Evolutionary conservation across 129 eudicot genomes (phyloP).

Genomic region (Silybum marianum): DNA sequence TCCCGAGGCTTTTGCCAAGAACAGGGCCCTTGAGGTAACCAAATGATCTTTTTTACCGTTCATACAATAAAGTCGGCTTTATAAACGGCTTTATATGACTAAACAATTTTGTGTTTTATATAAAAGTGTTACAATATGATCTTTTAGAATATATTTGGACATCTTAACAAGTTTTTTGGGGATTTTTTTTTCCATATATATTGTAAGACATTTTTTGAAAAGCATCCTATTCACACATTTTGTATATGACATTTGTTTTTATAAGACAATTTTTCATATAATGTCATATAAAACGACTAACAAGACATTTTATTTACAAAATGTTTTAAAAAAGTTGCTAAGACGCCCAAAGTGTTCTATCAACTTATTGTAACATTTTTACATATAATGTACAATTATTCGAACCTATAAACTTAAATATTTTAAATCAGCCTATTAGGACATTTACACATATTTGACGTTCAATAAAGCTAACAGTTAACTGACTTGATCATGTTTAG

Average conservation of each 20-base stretch:
- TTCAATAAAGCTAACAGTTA: background rate
- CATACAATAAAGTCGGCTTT: background rate
- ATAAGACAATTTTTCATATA: background rate
- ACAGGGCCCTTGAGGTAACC: slow-evolving; percentile 84
- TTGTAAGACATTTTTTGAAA: too few species aligned
- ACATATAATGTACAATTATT: background rate
- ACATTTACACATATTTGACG: too few species aligned
- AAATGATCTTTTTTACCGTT: background rate
- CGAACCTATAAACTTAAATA: background rate
- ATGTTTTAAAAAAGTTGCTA: too few species aligned
- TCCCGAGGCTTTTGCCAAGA: slow-evolving; percentile 84
- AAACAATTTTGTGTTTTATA: background rate
- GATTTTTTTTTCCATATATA: too few species aligned
- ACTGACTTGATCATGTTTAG: slow-evolving; percentile 18
- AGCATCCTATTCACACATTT: too few species aligned
- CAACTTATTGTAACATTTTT: background rate
- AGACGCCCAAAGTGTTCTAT: background rate
- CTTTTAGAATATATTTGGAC: too few species aligned
- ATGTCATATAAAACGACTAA: background rate
- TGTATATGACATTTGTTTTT: too few species aligned
- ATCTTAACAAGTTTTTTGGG: background rate
- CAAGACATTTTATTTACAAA: background rate
- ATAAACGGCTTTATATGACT: background rate
- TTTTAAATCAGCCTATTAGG: too few species aligned
- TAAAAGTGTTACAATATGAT: background rate